phyloP scores from a whole-genome alignment of 108 stramenopile genomes.

The Pseudonitzschia multistriata region DNA sequence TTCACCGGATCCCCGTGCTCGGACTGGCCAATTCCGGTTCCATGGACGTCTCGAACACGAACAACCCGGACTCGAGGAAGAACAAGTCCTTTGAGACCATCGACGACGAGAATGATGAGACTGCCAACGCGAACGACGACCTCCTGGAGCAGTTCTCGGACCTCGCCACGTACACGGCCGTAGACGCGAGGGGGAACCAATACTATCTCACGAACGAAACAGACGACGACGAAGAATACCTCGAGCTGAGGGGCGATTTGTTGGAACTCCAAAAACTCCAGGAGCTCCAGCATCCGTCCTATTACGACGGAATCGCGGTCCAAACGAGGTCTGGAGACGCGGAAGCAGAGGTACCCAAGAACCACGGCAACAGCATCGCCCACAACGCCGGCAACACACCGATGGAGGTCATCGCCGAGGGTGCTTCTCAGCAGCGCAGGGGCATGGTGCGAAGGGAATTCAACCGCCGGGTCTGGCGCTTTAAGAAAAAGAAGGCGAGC shows the following conservation, averaged over 20 bases:
- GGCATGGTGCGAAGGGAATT: conserved; percentile 9
- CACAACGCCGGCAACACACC: not conserved
- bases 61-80: not conserved
- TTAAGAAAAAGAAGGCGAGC: conserved; percentile 14
- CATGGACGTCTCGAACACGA: not conserved
- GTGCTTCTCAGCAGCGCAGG: not conserved
- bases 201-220: not conserved
- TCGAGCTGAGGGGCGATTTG: not conserved
- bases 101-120: not conserved
- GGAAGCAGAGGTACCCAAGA: not conserved
- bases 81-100: not conserved
- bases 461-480: not conserved
- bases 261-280: conserved; percentile 4
- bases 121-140: too few species aligned
- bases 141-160: not conserved
- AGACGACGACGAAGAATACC: not conserved
- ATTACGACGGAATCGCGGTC: not conserved
- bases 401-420: not conserved
- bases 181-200: not conserved
- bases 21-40: not conserved
- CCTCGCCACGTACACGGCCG: not conserved
- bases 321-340: not conserved
- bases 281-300: not conserved
- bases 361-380: not conserved
- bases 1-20: not conserved